Evolutionary conservation across 306 rosid species (phyloP).

Genomic region (Geum urbanum): DNA sequence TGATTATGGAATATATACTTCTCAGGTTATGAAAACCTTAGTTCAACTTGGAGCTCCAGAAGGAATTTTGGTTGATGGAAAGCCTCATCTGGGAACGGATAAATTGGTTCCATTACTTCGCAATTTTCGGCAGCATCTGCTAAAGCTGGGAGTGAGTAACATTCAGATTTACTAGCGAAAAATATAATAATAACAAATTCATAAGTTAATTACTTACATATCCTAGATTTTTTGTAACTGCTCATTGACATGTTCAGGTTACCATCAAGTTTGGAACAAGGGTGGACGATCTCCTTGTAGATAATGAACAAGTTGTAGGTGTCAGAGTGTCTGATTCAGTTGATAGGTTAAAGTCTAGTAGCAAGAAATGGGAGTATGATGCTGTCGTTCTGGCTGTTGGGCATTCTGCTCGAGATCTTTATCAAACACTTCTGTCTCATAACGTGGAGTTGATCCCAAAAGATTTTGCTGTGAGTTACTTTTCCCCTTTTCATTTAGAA

Average conservation of each 20-base stretch:
- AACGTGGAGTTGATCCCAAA: slow-evolving; percentile 67
- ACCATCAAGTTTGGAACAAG: slow-evolving; percentile 83
- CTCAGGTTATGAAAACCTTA: slow-evolving; percentile 84
- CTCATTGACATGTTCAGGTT: slow-evolving; percentile 46
- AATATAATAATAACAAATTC: slow-evolving; percentile 2
- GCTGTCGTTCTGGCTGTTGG: slow-evolving; percentile 92
- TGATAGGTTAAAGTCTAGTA: slow-evolving; percentile 39
- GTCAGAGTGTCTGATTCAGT: slow-evolving; percentile 67
- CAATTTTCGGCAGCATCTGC: slow-evolving; percentile 77
- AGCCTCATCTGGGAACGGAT: slow-evolving; percentile 97
- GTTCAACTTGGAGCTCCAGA: slow-evolving; percentile 91
- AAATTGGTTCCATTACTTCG: slow-evolving; percentile 90
- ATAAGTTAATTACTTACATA: not conserved
- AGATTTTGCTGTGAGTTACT: slow-evolving; percentile 82
- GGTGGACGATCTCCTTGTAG: slow-evolving; percentile 74
- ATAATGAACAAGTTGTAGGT: slow-evolving; percentile 57
- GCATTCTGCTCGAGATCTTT: slow-evolving; percentile 93
- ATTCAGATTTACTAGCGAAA: slow-evolving; percentile 13
- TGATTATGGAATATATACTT: slow-evolving; percentile 22
- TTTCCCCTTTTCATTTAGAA: slow-evolving; percentile 20
- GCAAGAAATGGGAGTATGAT: slow-evolving; percentile 66
- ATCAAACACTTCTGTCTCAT: slow-evolving; percentile 80
- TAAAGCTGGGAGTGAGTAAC: slow-evolving; percentile 78
- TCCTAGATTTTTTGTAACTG: slow-evolving; percentile 20
- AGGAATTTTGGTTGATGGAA: slow-evolving; percentile 74